Evolutionary conservation across 140 eudicot genomes (phyloP), one percentile per base, ranked within the genome.

Genomic region (Anethum foeniculum): DNA sequence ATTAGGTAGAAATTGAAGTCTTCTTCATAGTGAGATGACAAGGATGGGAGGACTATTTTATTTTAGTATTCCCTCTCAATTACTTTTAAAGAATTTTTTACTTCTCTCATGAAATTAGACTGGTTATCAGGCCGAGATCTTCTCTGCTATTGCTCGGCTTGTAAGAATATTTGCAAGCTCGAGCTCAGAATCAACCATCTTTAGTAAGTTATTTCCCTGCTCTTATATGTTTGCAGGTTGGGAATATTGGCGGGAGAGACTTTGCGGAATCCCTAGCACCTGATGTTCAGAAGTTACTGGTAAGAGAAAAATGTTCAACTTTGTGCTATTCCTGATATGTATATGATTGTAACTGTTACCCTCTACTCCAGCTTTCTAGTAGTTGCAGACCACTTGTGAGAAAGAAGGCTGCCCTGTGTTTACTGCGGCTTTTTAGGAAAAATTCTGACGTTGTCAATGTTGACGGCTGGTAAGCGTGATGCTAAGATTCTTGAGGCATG

Each of bases 341-440:
- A 12, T 39, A 10, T 84, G 82, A 74, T 64, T 41, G 41, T 83
- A 79, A 84, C 67, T 74, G 79, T 78, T 75, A 74, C 75, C 43
- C 79, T 86, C 81, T 82, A 16, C 82, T 80, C 85, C 86, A 95
- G 99, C 80, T 95, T 73, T 95, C 99, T 68, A 93, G 97, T 80
- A 93, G 99, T 85, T 93, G 97, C 86, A 91, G 99, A 83, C 99
- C 99, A 19, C 88, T 95, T 74, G 99, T 95, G 91, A 89, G 99
- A 88, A 95, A 95, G 92, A 95, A 95, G 88, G 99, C 99, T 79
- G 99, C 99, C 65, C 68, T 95, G 71, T 95, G 99, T 86, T 95
- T 95, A 56, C 88, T 95, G 76, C 88, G 99, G 25, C 87, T 95
- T 38, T 95, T 82, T 83, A 91, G 99, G 85, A 93, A 95, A 86